Evolutionary conservation across 2,329 filamentous ascomycete genomes (phyloP), one percentile per base, ranked within the genome.

Genomic region (Ophiostoma sp.): DNA sequence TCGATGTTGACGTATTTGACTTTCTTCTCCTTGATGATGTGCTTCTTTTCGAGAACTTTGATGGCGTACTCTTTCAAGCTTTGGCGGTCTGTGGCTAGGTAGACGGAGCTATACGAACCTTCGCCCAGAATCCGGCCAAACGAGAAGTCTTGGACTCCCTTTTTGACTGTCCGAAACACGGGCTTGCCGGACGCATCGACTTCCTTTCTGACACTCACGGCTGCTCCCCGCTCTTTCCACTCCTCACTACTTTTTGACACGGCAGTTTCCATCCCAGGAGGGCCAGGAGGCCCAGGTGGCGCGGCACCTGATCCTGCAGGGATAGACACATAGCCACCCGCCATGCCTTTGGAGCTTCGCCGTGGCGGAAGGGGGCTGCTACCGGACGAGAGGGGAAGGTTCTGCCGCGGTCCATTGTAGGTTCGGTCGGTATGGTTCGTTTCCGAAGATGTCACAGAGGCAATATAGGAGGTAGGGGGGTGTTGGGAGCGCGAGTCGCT

Each of bases 1-100:
- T 99, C 96, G 78, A 99, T 99, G 83, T 98, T 99, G 82, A 99
- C 96, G 80, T 99, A 99, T 86, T 99, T 99, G 79, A 99, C 97
- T 87, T 99, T 99, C 83, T 97, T 98, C 84, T 99, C 96, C 83
- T 98, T 99, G 86, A 99, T 99, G 80, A 99, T 99, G 82, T 99
- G 96, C 79, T 94, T 90, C 84, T 99, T 99, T 83, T 99, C 96
- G 64, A 99, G 88, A 19, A 99, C 95, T 82, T 99, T 99, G 83
- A 99, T 95, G 33, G 96, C 96, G 80, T 98, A 98, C 81, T 99
- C 95, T 79, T 97, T 97, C 73, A 97, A 85, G 0, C 94, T 97
- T 82, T 97, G 94, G 75, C 95, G 91, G 82, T 99, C 96, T 3
- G 94, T 97, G 50, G 95, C 96, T 70, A 96, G 90, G 76, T 96